Conservation (phyloP, 768 basidiomycete genomes). For the Suillus alpinus region DNA sequence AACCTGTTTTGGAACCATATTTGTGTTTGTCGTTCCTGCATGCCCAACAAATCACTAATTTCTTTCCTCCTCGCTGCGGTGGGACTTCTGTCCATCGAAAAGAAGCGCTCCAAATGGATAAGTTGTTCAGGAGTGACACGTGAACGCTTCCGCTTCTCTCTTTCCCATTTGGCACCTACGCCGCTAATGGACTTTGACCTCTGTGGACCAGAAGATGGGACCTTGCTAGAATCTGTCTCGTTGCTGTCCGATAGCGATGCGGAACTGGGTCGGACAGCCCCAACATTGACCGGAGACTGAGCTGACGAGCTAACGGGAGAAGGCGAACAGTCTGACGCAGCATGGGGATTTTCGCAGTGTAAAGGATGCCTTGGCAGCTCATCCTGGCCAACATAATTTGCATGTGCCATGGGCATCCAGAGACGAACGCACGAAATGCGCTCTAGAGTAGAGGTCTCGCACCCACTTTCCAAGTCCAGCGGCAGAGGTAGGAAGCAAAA, state of each 20-base stretch:
- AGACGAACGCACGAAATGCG: background rate
- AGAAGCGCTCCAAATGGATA: conserved; percentile 69
- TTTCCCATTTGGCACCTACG: conserved; percentile 30
- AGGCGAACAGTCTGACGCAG: conserved; percentile 17
- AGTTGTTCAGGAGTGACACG: conserved; percentile 81
- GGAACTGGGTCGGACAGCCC: conserved; percentile 18
- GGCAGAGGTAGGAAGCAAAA: background rate
- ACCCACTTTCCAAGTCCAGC: background rate
- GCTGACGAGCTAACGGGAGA: conserved; percentile 28
- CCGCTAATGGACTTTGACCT: conserved; percentile 31
- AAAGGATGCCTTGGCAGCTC: conserved; percentile 21
- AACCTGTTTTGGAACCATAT: conserved; percentile 88
- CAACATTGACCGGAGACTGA: conserved; percentile 29
- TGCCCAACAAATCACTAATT: conserved; percentile 70
- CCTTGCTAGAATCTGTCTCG: conserved; percentile 29
- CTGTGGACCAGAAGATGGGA: conserved; percentile 34
- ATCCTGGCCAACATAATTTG: conserved; percentile 15
- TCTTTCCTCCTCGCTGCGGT: conserved; percentile 69
- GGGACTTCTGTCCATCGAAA: conserved; percentile 67
- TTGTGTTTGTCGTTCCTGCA: conserved; percentile 86
- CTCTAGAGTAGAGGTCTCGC: background rate
- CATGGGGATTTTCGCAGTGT: conserved; percentile 21
- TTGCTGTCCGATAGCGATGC: conserved; percentile 24
- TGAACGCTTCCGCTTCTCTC: conserved; percentile 69
- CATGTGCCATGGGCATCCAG: conserved; percentile 21